Conservation (phyloP, 768 basidiomycete genomes). For the Chalciporus chontae region DNA sequence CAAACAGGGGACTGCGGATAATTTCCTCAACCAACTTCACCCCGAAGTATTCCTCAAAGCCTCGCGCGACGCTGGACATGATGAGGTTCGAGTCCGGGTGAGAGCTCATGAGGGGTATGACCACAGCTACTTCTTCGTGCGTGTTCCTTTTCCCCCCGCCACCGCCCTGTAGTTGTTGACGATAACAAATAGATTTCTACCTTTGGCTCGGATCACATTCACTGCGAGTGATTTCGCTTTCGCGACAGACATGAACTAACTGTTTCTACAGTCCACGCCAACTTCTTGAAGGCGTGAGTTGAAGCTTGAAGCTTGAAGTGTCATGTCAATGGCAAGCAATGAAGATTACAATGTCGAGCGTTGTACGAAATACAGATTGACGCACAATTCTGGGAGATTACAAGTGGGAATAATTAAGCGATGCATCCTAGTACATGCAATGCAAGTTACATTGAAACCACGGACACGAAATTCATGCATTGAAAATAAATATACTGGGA, state of each 20-base stretch:
- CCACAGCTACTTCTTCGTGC: conserved; percentile 86
- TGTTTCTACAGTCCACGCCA: conserved; percentile 68
- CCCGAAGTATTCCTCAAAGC: conserved; percentile 87
- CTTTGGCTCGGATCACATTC: conserved; percentile 85
- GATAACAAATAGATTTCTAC: conserved; percentile 66
- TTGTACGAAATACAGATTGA: conserved; percentile 7
- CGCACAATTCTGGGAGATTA: not conserved
- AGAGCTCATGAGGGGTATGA: conserved; percentile 82
- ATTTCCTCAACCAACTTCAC: conserved; percentile 84
- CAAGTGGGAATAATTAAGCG: not conserved
- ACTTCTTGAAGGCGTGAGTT: conserved; percentile 70
- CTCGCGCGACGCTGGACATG: conserved; percentile 68
- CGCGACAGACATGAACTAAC: conserved; percentile 3
- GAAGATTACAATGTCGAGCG: not conserved
- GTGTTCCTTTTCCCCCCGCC: not conserved
- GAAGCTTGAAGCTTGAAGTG: too few relatives aligned
- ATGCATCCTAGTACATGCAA: conserved; percentile 1
- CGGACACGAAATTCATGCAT: not conserved
- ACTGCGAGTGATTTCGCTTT: conserved; percentile 51
- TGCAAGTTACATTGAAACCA: not conserved
- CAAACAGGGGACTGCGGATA: conserved; percentile 69
- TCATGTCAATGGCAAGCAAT: not conserved
- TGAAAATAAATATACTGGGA: not conserved
- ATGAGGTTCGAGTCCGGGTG: conserved; percentile 73
- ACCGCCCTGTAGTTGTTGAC: not conserved